Evolutionary conservation across 2,329 filamentous ascomycete species (phyloP), one percentile per base, ranked within the genome.

Genomic region (Teratosphaeria zuluensis): DNA sequence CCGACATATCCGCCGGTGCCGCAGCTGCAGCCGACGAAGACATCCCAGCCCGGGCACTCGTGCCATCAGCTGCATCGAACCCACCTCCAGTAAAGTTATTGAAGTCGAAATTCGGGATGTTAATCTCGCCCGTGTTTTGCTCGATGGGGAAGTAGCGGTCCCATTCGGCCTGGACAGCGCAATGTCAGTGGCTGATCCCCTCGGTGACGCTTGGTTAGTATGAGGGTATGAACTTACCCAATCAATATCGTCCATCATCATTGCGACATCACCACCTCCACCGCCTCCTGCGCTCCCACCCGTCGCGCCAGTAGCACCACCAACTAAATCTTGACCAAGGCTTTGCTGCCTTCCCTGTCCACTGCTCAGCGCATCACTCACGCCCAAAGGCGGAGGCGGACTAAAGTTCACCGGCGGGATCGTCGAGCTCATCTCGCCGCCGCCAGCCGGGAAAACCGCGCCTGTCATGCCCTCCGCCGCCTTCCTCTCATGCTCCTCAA

Each of bases 161-260:
- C 69, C 75, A 77, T 65, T 79, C 76, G 56, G 74, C 75, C 77
- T 79, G 59, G 28, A 21, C 31, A 21, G 42, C 33, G 9, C 2
- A 31, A 19, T 35, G 52, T 28, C 9, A 14, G 31, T 32, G 33
- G 57, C 4, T 31, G 35, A 38, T n/a, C 19, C 33, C 21, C 12
- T 53, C 19, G 16, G 12, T 52, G 46, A n/a, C 7, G 35, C 21
- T 9, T 32, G 21, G 21, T 24, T 11, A 30, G 51, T 11, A 52
- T 32, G 48, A 21, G 21, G 16, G 28, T 32, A 33, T 61, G n/a
- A 2, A 77, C 82, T 74, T 72, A 86, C 84, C 85, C 84, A 88
- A 64, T 88, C 84, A 62, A 88, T 82, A 58, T 83, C 81, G 48
- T 83, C 68, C 70, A 77, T 74, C 30, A 68, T 63, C 59, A 73